Evolutionary conservation across 2,329 filamentous ascomycete genomes (phyloP).

Genomic region (Aureobasidium sp.): DNA sequence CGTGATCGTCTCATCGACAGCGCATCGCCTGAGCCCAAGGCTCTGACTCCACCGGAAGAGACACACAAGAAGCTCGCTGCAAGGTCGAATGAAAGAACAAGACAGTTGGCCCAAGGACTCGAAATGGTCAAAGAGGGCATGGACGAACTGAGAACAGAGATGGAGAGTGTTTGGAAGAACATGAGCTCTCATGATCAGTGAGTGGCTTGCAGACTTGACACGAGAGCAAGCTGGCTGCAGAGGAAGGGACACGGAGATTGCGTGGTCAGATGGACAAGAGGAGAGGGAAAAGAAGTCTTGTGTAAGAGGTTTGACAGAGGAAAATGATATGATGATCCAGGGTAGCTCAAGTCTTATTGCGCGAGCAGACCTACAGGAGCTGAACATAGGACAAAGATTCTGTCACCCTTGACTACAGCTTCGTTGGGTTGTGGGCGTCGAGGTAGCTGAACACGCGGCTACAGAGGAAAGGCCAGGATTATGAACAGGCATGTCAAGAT

Average conservation of each 20-base stretch:
- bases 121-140: background rate
- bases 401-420: no score
- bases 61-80: background rate
- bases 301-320: background rate
- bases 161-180: background rate
- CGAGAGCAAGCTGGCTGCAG: background rate
- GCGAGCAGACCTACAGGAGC: no score
- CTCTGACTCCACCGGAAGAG: background rate
- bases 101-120: background rate
- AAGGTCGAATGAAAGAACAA: background rate
- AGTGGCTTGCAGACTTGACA: background rate
- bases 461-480: no score
- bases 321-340: background rate
- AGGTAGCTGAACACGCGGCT: no score
- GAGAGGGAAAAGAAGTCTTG: background rate
- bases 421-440: no score
- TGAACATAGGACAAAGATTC: no score
- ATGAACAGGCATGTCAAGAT: no score
- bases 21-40: background rate
- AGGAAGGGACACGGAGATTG: background rate
- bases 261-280: background rate
- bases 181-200: background rate
- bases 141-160: background rate
- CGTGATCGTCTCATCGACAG: background rate
- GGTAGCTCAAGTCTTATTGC: no score